Percentiles rank a stretch among this genome's conserved stretches.
Conservation (phyloP, 2,329 filamentous ascomycete genomes). For the Colletotrichum musae region DNA sequence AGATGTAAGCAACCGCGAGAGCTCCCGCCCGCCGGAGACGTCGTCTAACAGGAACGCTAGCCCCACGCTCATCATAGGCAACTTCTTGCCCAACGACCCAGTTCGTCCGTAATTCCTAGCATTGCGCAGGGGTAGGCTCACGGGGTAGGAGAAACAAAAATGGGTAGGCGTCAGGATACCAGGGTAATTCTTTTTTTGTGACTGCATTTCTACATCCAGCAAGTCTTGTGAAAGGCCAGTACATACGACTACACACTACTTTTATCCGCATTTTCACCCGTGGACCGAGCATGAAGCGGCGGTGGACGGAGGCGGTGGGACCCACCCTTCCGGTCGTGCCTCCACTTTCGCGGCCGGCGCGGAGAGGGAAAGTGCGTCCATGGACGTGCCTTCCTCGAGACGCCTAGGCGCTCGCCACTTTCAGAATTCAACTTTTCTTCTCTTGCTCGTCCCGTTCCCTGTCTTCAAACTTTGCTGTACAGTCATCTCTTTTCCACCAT, state of each 20-base stretch:
- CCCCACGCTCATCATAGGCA: constrained; percentile 94
- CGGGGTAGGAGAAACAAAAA: constrained; percentile 13
- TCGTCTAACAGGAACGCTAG: constrained; percentile 64
- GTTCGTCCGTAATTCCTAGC: constrained; percentile 50
- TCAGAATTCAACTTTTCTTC: not conserved
- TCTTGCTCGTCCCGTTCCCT: not conserved
- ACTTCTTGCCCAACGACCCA: constrained; percentile 91
- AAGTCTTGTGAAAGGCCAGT: constrained; percentile 1
- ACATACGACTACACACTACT: constrained; percentile 4
- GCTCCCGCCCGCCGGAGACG: not conserved
- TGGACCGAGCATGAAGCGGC: not conserved
- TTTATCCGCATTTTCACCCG: not conserved
- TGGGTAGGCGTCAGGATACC: constrained; percentile 39
- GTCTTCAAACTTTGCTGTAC: not conserved
- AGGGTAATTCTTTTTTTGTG: constrained; percentile 28
- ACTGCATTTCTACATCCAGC: constrained; percentile 2
- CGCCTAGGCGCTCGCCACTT: not conserved
- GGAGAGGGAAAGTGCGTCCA: not conserved
- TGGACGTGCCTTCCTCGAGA: constrained; percentile 6
- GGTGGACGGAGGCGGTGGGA: not conserved
- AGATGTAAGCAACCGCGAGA: constrained; percentile 78
- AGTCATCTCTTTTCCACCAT: not conserved
- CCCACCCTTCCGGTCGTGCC: not conserved
- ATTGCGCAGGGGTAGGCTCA: constrained; percentile 47
- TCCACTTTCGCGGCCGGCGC: not conserved